Percentiles rank a stretch among this genome's conserved stretches.
Evolutionary conservation across 202 grass and related monocot species (phyloP).

Genomic region (Setaria viridis): DNA sequence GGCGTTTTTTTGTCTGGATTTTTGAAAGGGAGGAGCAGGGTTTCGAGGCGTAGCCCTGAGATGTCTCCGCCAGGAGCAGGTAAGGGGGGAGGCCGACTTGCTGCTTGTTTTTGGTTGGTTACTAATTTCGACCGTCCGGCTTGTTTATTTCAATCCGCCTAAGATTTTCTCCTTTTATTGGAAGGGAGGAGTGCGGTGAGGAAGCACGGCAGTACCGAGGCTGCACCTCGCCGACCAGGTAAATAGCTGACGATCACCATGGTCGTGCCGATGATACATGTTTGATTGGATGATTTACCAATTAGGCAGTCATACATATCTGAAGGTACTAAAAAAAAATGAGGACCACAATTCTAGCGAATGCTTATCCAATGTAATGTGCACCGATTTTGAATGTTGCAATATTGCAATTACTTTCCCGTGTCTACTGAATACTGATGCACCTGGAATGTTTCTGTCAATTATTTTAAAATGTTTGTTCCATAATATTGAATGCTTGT

Average conservation of each 20-base stretch:
- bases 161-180: neutral
- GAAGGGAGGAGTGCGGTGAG: slow-evolving; percentile 29
- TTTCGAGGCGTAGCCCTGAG: slow-evolving; percentile 19
- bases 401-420: neutral
- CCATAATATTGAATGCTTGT: neutral
- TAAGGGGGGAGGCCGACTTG: neutral
- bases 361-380: neutral
- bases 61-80: slow-evolving; percentile 38
- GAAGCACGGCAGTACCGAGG: slow-evolving; percentile 29
- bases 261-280: neutral
- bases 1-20: neutral
- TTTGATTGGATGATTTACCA: slow-evolving; percentile 20
- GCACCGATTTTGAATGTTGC: neutral
- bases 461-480: neutral
- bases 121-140: neutral
- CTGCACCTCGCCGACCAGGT: slow-evolving; percentile 37
- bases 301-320: neutral
- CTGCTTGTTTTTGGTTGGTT: slow-evolving; percentile 14
- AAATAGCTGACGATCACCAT: neutral
- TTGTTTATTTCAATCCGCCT: slow-evolving; percentile 13
- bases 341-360: neutral
- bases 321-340: neutral
- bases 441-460: slow-evolving; percentile 10
- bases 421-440: neutral
- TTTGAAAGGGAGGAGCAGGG: slow-evolving; percentile 46